Evolutionary conservation across 768 basidiomycete species (phyloP).

Genomic region (Infundibulicybe gibba): DNA sequence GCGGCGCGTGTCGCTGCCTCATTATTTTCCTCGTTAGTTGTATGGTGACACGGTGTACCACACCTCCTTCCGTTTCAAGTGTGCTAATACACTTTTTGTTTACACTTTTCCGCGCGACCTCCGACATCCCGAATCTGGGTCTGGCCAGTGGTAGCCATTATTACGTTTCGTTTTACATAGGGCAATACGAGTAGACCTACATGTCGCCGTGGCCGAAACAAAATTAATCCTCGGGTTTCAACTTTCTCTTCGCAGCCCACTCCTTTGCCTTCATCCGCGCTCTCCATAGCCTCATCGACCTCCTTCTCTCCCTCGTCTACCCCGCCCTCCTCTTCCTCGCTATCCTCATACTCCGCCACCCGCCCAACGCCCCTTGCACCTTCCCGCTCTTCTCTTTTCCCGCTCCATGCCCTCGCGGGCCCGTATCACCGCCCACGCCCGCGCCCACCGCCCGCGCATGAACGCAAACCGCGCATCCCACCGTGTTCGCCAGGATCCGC

Average conservation of each 20-base stretch:
- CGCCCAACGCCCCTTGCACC: conserved; percentile 35
- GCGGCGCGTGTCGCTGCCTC: no score
- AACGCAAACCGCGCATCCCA: conserved; percentile 77
- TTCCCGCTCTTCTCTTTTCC: conserved; percentile 17
- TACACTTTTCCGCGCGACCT: no score
- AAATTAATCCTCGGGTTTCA: no score
- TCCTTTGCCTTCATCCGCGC: conserved; percentile 51
- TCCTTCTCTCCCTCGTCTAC: conserved; percentile 30
- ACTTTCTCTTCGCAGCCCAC: conserved; percentile 51
- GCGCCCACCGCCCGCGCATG: conserved; percentile 71
- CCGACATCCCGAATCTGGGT: no score
- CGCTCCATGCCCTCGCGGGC: conserved; percentile 35
- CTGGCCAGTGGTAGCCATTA: no score
- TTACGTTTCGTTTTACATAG: no score
- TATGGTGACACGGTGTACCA: no score
- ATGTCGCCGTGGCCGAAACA: no score
- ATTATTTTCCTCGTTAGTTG: no score
- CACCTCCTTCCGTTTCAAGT: no score
- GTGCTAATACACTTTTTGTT: no score
- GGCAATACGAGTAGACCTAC: no score
- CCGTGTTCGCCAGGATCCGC: conserved; percentile 87
- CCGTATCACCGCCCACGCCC: conserved; percentile 58
- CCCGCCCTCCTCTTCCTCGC: conserved; percentile 47
- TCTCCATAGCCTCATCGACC: conserved; percentile 32
- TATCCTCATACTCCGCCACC: conserved; percentile 54